These are phyloP conservation scores for Rhodamnia rubescens DNA, from an alignment of 345 rosid species.

Conservation along the genomic window DNA sequence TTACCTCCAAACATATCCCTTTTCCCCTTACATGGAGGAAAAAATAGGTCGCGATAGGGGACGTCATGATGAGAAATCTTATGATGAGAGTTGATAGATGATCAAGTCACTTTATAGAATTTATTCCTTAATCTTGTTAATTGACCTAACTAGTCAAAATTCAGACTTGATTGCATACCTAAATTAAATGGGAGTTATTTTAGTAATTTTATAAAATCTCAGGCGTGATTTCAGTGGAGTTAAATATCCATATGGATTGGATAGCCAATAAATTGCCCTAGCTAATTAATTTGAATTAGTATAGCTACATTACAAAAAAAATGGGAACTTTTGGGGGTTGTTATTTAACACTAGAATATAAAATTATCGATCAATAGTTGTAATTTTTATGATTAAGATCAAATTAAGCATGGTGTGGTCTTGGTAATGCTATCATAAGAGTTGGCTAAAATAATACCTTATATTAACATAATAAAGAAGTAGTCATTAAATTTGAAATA, in stretches of 20 bases:
- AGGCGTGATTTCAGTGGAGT: neutral
- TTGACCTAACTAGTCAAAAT: neutral
- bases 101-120: neutral
- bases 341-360: neutral
- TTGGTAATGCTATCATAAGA: neutral
- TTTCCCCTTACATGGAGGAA: too few species aligned
- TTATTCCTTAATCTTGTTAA: neutral
- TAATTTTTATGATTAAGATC: neutral
- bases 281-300: neutral
- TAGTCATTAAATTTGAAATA: neutral
- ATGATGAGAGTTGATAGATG: neutral
- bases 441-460: neutral
- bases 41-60: neutral
- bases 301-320: neutral
- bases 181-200: neutral
- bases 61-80: neutral
- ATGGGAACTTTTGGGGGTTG: neutral
- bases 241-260: neutral
- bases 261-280: neutral
- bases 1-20: too few species aligned
- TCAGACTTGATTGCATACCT: neutral
- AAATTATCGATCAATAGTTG: neutral
- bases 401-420: neutral
- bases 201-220: neutral
- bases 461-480: neutral